Evolutionary conservation across 495 filamentous ascomycete genomes (phyloP).

Genomic region (Geoglossum glabrum): DNA sequence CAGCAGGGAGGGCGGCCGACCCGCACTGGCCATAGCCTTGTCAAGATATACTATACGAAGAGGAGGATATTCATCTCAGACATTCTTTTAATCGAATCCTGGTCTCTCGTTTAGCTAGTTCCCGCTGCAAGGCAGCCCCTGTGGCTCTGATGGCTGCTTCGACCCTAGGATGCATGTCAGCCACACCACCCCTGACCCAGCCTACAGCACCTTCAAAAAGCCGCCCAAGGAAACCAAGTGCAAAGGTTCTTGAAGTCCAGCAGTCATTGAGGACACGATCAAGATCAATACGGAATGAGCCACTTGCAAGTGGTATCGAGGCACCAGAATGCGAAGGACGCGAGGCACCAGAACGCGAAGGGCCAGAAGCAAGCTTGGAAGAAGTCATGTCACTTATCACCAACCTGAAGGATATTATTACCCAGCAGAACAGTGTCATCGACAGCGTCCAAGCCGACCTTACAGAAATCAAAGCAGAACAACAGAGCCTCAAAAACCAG

Average conservation of each 20-base stretch:
- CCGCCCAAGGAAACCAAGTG: no score
- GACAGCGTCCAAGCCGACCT: neutral
- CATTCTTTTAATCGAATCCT: neutral
- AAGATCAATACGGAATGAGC: no score
- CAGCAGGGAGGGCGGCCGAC: no score
- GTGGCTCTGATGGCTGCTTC: neutral
- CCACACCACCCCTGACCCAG: neutral
- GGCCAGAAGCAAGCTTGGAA: neutral
- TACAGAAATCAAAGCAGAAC: neutral
- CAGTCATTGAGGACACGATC: no score
- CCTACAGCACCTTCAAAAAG: neutral
- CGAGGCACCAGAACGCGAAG: neutral
- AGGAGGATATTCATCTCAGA: neutral
- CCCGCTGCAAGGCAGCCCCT: neutral
- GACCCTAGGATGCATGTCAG: neutral
- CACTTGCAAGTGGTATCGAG: no score
- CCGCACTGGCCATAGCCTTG: no score
- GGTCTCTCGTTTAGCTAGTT: neutral
- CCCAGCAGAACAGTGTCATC: neutral
- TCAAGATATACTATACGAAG: no score
- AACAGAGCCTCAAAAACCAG: neutral
- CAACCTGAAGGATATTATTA: neutral
- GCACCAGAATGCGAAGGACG: no score
- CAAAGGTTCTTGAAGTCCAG: no score
- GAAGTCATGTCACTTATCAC: neutral